phyloP scores from a whole-genome alignment of 75 land plant genomes.

The Adiantum capillusveneris region DNA sequence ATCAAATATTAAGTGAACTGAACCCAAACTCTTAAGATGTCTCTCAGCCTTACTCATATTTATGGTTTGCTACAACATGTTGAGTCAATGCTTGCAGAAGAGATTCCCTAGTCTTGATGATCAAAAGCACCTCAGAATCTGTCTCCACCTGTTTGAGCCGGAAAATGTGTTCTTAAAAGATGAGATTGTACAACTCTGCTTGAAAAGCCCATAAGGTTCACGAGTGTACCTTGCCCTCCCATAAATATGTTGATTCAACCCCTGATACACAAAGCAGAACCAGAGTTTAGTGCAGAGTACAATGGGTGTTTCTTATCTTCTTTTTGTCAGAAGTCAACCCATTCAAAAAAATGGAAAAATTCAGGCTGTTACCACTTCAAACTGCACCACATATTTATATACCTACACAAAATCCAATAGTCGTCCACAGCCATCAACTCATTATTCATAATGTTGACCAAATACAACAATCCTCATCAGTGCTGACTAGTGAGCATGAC shows the following conservation, averaged over 20 bases:
- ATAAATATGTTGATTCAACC: slow-evolving; percentile 82
- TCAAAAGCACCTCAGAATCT: slow-evolving; percentile 82
- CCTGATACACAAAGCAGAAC: slow-evolving; percentile 52
- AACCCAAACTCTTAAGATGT: not conserved
- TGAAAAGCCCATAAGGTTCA: not conserved
- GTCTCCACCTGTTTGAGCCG: slow-evolving; percentile 57
- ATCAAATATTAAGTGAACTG: not conserved
- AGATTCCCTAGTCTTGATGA: slow-evolving; percentile 82
- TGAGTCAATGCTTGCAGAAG: slow-evolving; percentile 71
- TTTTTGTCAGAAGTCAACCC: too few relatives aligned
- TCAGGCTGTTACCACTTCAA: too few relatives aligned
- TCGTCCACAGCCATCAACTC: too few relatives aligned
- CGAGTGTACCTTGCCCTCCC: slow-evolving; percentile 84
- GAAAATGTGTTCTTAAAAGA: slow-evolving; percentile 1
- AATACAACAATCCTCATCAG: too few relatives aligned
- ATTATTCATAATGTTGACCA: too few relatives aligned
- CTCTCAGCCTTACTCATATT: slow-evolving; percentile 64
- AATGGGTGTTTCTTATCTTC: too few relatives aligned
- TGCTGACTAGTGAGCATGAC: too few relatives aligned
- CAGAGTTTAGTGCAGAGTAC: too few relatives aligned
- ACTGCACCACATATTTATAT: too few relatives aligned
- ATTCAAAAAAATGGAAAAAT: too few relatives aligned
- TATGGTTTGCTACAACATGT: slow-evolving; percentile 77
- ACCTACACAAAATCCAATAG: too few relatives aligned
- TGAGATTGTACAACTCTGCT: not conserved